Base-by-base conservation (phyloP, 768 basidiomycete species). In the Leccinellum albellum region DNA sequence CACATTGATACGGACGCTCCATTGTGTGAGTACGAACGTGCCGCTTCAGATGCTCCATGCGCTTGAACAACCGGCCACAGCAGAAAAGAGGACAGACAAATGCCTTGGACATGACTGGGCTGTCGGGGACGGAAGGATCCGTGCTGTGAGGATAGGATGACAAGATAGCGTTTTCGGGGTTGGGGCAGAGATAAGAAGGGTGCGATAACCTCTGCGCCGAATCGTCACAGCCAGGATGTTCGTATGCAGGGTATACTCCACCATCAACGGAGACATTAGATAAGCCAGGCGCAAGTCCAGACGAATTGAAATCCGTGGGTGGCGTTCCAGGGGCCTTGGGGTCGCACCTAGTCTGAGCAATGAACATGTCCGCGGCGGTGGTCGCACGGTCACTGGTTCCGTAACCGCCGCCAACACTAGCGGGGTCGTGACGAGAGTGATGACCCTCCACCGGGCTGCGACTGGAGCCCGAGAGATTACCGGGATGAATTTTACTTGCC, bases 1-100 rank as follows among this genome's bases (percentile, higher is more conserved):
- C 75, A 68, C 94, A 94, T 53, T 78, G 77, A 72, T 84, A 95
- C 1, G 94, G 93, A 37, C 87, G 77, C 71, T 95, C 93, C 82
- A 91, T 82, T 26, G 92, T 94, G 68, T 96, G 94, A 9, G 92
- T 93, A 57, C 91, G 81, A 29, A 94, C 73, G 70, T 96, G 94
- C 45, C 93, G 75, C 73, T 91, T 90, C 62, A 95, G 80, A 68
- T 96, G 93, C 67, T 96, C 94, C 82, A 89, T 87, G 12, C 94
- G 84, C 79, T 93, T 94, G 83, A 95, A 96, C 62, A 88, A 75
- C 60, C 89, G 78, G 3, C 89, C 85, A 66, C 94, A 97, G 14
- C 89, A 89, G 70, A 83, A 86, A 2, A 93, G 79, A 20, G 91
- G 91, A 72, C 94, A 96, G 50, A 86, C 81, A 66, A 86, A 94